Base-by-base conservation (phyloP, 352 stramenopile genomes). In the Globisporangium megalacanthum region DNA sequence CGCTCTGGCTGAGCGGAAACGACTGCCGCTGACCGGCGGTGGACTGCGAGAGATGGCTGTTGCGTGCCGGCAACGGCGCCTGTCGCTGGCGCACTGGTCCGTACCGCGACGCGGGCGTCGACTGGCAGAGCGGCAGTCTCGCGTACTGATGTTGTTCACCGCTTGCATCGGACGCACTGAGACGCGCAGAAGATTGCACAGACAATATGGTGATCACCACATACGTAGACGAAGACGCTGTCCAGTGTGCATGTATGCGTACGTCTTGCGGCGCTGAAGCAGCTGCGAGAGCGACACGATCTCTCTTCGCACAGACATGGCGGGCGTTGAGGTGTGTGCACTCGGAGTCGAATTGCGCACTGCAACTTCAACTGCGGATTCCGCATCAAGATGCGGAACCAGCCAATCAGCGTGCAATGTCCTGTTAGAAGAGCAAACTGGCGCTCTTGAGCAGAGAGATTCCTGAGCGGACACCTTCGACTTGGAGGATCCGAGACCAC, bases 281-380 rank as follows among this genome's bases (percentile, higher is more conserved):
- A 92, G 64, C 68, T 88, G 73, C 31, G 81, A 88, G 54, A 92
- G 77, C 31, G 81, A 85, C 41, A 92, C 62, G 25, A 92, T 72
- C 53, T 92, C 81, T 46, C 73, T 69, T 35, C 72, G 81, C 52
- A 89, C 65, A 17, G 77, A 70, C 81, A 92, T 92, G 33, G 41
- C 15, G 44, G 22, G 11, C 47, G 48, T 4, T 3, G 36, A 10
- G 22, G 47, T 14, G 5, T 20, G n/a, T 6, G 44, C 22, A 22
- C 17, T 49, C 8, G 44, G 39, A 29, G 2, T 35, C 14, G 36
- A 64, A 59, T 39, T 58, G 51, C 44, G 51, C 44, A 39, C 44
- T 64, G 44, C 17, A 49, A 56, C 56, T 62, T 62, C 56, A 62
- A 62, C 56, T 36, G 37, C 29, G 37, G 37, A 29, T 41, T 13